These are phyloP conservation scores for Gillenia trifoliata DNA, from an alignment of 306 rosid species.

Conservation along the genomic window DNA sequence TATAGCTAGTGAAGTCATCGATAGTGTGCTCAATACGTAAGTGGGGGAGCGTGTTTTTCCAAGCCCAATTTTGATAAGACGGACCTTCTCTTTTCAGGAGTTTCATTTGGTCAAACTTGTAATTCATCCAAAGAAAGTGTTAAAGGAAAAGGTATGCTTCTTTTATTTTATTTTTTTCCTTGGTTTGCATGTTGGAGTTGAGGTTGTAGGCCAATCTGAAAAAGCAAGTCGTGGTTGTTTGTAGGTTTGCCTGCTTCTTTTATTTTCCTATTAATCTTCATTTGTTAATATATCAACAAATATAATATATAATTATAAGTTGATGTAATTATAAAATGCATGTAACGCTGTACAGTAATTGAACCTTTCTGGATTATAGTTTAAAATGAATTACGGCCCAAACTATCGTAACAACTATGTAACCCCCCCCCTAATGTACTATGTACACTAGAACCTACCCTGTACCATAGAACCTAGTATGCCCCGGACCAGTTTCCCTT, in stretches of 20 bases:
- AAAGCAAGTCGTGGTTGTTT: background rate
- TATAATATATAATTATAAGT: no score
- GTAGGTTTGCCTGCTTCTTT: background rate
- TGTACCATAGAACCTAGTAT: no score
- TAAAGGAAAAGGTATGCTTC: constrained; percentile 83
- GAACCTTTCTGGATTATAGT: no score
- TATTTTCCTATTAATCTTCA: no score
- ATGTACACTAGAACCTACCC: no score
- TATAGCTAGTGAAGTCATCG: background rate
- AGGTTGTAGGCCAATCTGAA: constrained; percentile 8
- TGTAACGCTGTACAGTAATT: no score
- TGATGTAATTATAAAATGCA: no score
- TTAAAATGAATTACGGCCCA: no score
- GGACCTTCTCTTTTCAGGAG: constrained; percentile 80
- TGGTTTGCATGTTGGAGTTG: constrained; percentile 23
- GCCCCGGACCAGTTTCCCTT: no score
- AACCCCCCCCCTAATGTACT: no score
- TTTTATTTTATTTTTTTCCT: constrained; percentile 19
- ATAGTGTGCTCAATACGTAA: background rate
- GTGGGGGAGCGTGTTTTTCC: background rate
- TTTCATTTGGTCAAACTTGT: constrained; percentile 74
- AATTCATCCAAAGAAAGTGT: constrained; percentile 76
- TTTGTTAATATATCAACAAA: no score
- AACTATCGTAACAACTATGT: no score
- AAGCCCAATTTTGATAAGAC: constrained; percentile 44